Evolutionary conservation across 1,284 basidiomycete genomes (phyloP), one percentile per base, ranked within the genome.

Genomic region (Ceratobasidium sp.): DNA sequence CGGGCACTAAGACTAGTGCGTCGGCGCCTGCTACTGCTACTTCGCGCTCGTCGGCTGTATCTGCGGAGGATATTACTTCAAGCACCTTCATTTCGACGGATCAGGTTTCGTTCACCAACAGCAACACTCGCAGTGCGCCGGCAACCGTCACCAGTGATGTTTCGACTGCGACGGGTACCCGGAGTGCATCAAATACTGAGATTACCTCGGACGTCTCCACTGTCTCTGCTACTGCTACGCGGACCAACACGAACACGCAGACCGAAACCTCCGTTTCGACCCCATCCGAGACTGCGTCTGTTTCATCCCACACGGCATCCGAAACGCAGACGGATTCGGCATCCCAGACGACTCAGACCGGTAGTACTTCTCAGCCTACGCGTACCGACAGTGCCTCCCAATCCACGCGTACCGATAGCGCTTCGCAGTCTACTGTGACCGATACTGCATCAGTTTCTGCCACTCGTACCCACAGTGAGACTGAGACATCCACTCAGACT

Each of bases 391-490:
- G 51, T 32, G 69, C 51, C n/a, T 57, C 59, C 25, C 37, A 61
- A 13, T 61, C 54, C 19, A 69, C 67, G 56, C 54, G 37, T 34
- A 73, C 69, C 15, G 56, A 73, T 46, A 49, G 56, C 43, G 59
- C 54, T 2, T 40, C 51, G 19, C 22, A 34, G 68, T 56, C 68
- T 13, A 61, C 69, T 2, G 17, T 15, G 2, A 46, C 59, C 32
- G 56, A 29, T 46, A 59, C 54, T n/a, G 44, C 54, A 49, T 43
- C 43, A 8, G 44, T 67, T 46, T 51, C 73, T n/a, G 46, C 56
- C 6, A 46, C 25, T 22, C 64, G 40, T 19, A 22, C 69, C 29
- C 15, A 5, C 51, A 52, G 7, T 40, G 17, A 7, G 43, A 32
- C 57, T 9, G 46, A 3, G 5, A 76, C 25, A 32, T 32, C 66